phyloP scores from a whole-genome alignment of 2,329 filamentous ascomycete species.

The Neofusicoccum sp. region DNA sequence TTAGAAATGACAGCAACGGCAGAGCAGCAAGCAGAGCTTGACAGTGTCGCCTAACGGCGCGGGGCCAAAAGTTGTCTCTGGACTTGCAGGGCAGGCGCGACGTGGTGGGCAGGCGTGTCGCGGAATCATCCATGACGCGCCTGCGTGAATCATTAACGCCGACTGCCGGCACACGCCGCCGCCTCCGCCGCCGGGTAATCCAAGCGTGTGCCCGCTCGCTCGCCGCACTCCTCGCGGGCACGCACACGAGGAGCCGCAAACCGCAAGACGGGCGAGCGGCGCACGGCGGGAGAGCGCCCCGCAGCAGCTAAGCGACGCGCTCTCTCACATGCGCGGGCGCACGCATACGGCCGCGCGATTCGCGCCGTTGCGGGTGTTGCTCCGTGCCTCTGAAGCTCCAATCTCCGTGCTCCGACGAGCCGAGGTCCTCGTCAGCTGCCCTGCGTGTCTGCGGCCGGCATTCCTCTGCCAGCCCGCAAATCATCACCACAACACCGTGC shows the following conservation, averaged over 20 bases:
- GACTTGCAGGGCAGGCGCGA: neutral
- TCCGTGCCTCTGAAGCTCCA: slow-evolving; percentile 8
- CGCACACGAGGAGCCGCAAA: neutral
- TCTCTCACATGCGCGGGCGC: slow-evolving; percentile 1
- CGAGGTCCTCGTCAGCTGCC: slow-evolving; percentile 14
- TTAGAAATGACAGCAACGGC: slow-evolving; percentile 4
- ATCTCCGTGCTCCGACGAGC: slow-evolving; percentile 14
- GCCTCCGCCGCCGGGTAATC: neutral
- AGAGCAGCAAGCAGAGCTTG: neutral
- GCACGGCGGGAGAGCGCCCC: neutral
- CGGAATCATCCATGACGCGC: neutral
- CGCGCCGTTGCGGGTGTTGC: slow-evolving; percentile 5
- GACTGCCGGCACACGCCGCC: neutral
- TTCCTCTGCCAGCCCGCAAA: slow-evolving; percentile 15
- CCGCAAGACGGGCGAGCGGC: neutral
- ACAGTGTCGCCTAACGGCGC: neutral
- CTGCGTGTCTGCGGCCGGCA: slow-evolving; percentile 7
- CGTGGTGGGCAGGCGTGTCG: neutral
- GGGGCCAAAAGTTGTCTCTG: neutral
- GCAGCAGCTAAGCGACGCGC: neutral
- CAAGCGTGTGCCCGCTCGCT: neutral
- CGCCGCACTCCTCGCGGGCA: neutral
- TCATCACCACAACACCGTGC: slow-evolving; percentile 16
- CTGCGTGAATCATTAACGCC: neutral
- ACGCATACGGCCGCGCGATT: neutral